These are phyloP conservation scores for Cordyceps fumosorosea DNA, from an alignment of 2,329 filamentous ascomycete species.

Conservation along the genomic window DNA sequence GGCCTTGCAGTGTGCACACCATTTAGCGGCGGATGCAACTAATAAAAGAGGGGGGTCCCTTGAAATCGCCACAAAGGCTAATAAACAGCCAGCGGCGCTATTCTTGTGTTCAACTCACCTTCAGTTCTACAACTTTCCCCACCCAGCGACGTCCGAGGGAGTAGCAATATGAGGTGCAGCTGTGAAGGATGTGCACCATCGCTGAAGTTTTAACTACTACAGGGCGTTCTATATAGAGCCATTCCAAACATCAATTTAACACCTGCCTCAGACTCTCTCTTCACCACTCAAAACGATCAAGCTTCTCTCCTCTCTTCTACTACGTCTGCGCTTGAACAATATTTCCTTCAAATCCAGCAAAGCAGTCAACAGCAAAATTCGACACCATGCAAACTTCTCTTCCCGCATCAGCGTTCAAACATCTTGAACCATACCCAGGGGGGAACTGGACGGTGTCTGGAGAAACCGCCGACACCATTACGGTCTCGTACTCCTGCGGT, in stretches of 20 bases:
- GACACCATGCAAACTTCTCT: not conserved
- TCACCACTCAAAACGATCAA: not conserved
- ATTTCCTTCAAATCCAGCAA: not conserved
- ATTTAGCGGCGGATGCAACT: not conserved
- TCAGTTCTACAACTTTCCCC: not conserved
- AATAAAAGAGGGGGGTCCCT: not conserved
- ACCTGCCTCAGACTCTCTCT: not conserved
- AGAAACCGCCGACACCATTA: not conserved
- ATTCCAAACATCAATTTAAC: not conserved
- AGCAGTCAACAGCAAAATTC: not conserved
- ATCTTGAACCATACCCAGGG: constrained; percentile 7
- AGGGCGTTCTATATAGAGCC: not conserved
- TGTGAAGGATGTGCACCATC: not conserved
- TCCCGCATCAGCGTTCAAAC: constrained; percentile 3
- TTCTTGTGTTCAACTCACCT: not conserved
- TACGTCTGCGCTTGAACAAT: not conserved
- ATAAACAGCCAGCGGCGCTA: not conserved
- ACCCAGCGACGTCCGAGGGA: not conserved
- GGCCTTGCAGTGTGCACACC: not conserved
- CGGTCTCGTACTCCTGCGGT: not conserved
- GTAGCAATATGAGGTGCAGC: not conserved
- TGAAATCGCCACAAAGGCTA: not conserved
- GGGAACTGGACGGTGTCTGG: not conserved
- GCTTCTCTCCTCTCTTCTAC: not conserved
- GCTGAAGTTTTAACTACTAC: not conserved